Base-by-base conservation (phyloP, 2,329 filamentous ascomycete genomes). In the Trichoderma sp. region DNA sequence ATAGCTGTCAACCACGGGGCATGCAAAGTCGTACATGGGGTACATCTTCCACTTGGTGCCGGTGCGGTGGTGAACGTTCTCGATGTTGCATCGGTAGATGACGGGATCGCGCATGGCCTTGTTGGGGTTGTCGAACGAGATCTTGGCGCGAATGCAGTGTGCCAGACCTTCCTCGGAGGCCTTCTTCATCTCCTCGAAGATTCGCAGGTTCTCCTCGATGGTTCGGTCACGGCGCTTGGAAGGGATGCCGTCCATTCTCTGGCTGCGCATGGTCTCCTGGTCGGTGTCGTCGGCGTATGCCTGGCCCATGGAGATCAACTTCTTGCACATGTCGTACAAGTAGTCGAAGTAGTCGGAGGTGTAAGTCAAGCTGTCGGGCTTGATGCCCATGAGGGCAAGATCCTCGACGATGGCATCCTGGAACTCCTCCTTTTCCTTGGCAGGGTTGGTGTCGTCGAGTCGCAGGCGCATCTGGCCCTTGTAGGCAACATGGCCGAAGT, bases 391-490 rank as follows among this genome's bases (percentile, higher is more conserved):
- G 61, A 98, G 84, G 57, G 88, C 88, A 58, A 97, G 85, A 77
- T 99, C 95, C 80, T 97, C 90, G 45, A 97, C 83, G 68, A 99
- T 99, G 5, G 93, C 86, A 78, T 98, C 93, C 76, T 98, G 90
- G 76, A 90, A 99, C 80, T 98, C 95, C 76, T 94, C 88, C 82
- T 96, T 97, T 83, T 99, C 95, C 78, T 98, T 98, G 67, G 90
- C 89, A 7, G 95, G 95, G 79, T 99, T 99, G 64, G 95, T 99
- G 75, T 99, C 95, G 75, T 99, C 95, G 74, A 99, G 95, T 67
- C 95, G 91, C 57, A 98, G 86, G 66, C 96, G 88, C 72, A 99
- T 83, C 72, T 90, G 96, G 73, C 95, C 95, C 67, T 94, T 89
- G 82, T 96, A 96, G 71, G 92, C 91, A 76, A 93, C 90, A 78